These are phyloP conservation scores for Sisymbrium altissimum DNA, from an alignment of 345 rosid species.

Conservation along the genomic window DNA sequence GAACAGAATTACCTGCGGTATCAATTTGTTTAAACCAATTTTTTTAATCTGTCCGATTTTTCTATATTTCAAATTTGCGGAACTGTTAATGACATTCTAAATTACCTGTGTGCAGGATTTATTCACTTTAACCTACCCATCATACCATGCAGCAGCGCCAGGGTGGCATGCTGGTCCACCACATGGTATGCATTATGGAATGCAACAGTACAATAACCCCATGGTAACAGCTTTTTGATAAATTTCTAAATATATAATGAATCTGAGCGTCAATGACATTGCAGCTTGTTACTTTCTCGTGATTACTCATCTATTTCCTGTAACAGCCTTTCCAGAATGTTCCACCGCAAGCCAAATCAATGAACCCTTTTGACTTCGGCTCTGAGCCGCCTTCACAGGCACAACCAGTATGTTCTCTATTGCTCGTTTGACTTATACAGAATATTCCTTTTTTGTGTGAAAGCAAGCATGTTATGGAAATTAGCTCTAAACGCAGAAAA, in stretches of 20 bases:
- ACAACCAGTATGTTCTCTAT: constrained; percentile 49
- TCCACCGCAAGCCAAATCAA: constrained; percentile 50
- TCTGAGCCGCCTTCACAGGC: constrained; percentile 51
- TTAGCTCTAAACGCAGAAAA: neutral
- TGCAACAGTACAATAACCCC: constrained; percentile 60
- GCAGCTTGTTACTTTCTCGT: neutral
- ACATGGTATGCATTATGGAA: constrained; percentile 52
- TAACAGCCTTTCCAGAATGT: constrained; percentile 57
- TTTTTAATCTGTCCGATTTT: neutral
- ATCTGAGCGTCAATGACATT: neutral
- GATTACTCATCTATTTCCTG: constrained; percentile 8
- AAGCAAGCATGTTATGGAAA: neutral
- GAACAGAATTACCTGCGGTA: constrained; percentile 83
- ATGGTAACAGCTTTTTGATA: constrained; percentile 38
- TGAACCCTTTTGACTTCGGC: constrained; percentile 79
- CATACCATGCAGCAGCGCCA: constrained; percentile 48
- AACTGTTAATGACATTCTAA: neutral
- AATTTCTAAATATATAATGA: neutral
- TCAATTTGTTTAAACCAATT: constrained; percentile 1
- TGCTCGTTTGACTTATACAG: constrained; percentile 5
- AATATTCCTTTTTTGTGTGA: neutral
- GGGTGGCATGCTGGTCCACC: constrained; percentile 82
- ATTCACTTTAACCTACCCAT: constrained; percentile 56
- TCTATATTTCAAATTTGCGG: neutral
- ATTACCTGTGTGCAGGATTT: constrained; percentile 58